Percentiles rank a stretch among this genome's conserved stretches.
Evolutionary conservation across 306 rosid genomes (phyloP).

Genomic region (Vicia villosa): DNA sequence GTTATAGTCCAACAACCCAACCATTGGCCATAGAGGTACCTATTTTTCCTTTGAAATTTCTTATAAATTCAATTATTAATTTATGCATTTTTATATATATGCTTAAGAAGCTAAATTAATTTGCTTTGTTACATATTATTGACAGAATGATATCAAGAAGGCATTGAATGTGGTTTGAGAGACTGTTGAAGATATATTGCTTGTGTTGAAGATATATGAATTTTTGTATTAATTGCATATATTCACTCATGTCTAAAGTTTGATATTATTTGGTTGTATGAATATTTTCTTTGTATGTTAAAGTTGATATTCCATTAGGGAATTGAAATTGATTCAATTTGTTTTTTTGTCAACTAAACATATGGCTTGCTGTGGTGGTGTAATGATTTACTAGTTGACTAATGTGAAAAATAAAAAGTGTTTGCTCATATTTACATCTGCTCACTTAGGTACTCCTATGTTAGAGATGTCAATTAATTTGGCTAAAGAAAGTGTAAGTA

Average conservation of each 20-base stretch:
- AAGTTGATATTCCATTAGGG: conserved; percentile 24
- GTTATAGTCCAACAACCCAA: conserved; percentile 66
- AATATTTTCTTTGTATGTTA: conserved; percentile 1
- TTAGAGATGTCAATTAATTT: too few species aligned
- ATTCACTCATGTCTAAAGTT: background rate
- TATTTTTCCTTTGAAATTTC: background rate
- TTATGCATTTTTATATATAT: background rate
- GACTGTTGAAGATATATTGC: background rate
- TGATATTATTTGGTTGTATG: conserved; percentile 1
- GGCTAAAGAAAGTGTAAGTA: too few species aligned
- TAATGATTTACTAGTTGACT: conserved; percentile 2
- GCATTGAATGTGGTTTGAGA: conserved; percentile 67
- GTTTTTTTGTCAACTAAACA: conserved; percentile 25
- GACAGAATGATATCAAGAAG: conserved; percentile 75
- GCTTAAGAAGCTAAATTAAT: conserved; percentile 3
- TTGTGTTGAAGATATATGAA: conserved; percentile 26
- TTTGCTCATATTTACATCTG: background rate
- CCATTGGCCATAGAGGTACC: conserved; percentile 76
- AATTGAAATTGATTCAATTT: conserved; percentile 22
- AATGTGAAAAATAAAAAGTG: conserved; percentile 8
- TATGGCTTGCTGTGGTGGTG: background rate
- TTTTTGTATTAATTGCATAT: background rate
- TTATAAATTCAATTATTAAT: background rate
- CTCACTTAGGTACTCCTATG: too few species aligned
- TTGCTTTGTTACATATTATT: conserved; percentile 10